Evolutionary conservation across 2,329 filamentous ascomycete genomes (phyloP), one percentile per base, ranked within the genome.

Genomic region (Xylariaceae sp.): DNA sequence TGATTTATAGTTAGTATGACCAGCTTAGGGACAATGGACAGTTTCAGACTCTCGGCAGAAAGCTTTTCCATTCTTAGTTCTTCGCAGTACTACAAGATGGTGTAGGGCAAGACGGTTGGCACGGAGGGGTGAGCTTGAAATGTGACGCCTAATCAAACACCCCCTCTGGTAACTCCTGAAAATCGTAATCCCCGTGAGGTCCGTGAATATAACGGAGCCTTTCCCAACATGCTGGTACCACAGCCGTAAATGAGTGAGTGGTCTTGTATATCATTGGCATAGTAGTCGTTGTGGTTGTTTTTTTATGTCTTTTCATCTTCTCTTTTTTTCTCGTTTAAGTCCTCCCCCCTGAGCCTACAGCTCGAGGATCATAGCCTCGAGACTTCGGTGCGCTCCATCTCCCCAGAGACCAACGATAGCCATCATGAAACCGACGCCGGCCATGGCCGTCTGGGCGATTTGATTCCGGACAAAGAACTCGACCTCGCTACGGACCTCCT

Each of bases 401-500:
- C 77, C 77, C 77, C 77, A 82, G 48, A 82, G 72, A 12, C 77
- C 77, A 22, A 81, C 59, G 13, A 81, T 65, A 14, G 76, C 70
- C 63, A 82, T 69, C 34, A 65, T 56, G 55, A 82, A 80, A 4
- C 68, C 76, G 27, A 75, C 36, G 3, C 70, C 70, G 3, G 72
- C 64, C 19, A 80, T 47, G 5, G 59, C 64, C 7, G 72, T 72
- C 53, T 73, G 67, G 9, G 72, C 61, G 19, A 72, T 43, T 49
- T 77, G 72, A 45, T 65, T 68, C 52, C 64, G 66, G 26, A 68
- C 60, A 45, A 77, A 71, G 5, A 59, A 58, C 55, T 79, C 70
- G 30, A 79, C 70, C 51, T 70, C 64, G 29, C 57, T 63, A 43
- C 72, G 65, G 28, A 80, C 68, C 49, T 78, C 72, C 60, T 81